Percentiles rank a stretch among this genome's conserved stretches.
These are phyloP conservation scores for Abortiporus biennis DNA, from an alignment of 1,284 basidiomycete species.

Conservation along the genomic window DNA sequence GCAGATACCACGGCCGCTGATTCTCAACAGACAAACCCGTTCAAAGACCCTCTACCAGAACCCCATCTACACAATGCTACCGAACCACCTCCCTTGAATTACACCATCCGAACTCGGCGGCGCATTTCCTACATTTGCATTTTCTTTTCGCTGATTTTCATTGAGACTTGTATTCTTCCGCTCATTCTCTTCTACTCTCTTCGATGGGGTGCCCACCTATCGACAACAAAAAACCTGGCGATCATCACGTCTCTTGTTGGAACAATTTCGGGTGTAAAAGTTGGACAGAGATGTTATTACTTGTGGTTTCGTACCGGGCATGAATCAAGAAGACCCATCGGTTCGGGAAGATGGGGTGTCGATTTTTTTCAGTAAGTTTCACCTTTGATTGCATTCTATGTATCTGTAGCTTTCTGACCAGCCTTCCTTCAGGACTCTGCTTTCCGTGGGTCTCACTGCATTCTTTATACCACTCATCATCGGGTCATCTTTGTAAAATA, in stretches of 20 bases:
- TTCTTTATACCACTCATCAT: conserved; percentile 28
- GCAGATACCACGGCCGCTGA: too few relatives aligned
- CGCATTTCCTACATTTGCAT: conserved; percentile 20
- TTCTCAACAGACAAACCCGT: too few relatives aligned
- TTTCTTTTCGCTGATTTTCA: conserved; percentile 24
- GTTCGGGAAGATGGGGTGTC: conserved; percentile 24
- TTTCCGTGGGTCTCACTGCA: conserved; percentile 18
- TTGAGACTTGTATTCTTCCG: conserved; percentile 25
- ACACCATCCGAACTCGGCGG: conserved; percentile 17
- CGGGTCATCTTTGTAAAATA: conserved; percentile 27
- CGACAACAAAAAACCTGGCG: conserved; percentile 25
- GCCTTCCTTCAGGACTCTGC: conserved; percentile 21
- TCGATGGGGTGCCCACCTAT: conserved; percentile 26
- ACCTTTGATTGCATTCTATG: too few relatives aligned
- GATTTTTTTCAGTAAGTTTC: conserved; percentile 24
- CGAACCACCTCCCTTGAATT: conserved; percentile 25
- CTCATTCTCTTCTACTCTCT: conserved; percentile 29
- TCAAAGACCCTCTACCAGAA: too few relatives aligned
- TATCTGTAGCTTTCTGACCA: too few relatives aligned
- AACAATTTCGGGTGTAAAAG: conserved; percentile 25
- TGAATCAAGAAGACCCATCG: conserved; percentile 23
- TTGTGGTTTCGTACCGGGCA: conserved; percentile 22
- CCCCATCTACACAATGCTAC: too few relatives aligned
- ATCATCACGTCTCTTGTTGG: conserved; percentile 28
- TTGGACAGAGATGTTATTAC: conserved; percentile 21